A percentile compares a stretch with the other conserved stretches of the same genome.
phyloP scores from a whole-genome alignment of 2,329 filamentous ascomycete genomes.

The Hypoxylon sp. region DNA sequence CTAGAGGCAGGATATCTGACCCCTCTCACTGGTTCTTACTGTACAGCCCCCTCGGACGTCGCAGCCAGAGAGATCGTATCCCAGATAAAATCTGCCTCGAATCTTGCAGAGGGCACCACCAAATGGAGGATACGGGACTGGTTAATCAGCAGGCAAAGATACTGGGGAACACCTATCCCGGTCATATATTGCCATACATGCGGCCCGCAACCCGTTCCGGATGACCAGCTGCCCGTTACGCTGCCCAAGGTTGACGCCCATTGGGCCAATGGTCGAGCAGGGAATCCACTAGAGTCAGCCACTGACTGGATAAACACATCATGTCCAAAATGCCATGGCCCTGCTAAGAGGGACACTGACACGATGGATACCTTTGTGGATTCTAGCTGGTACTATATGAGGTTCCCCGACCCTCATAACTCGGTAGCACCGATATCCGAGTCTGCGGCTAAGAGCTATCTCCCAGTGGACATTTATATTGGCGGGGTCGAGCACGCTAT shows the following conservation, averaged over 20 bases:
- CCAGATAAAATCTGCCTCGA: constrained; percentile 59
- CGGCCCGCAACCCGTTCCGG: constrained; percentile 80
- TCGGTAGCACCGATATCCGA: constrained; percentile 66
- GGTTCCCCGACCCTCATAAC: constrained; percentile 78
- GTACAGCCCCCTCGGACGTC: constrained; percentile 68
- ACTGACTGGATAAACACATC: constrained; percentile 76
- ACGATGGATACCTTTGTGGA: constrained; percentile 98
- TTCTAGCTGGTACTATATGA: constrained; percentile 92
- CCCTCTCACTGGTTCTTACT: constrained; percentile 68
- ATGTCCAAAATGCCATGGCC: constrained; percentile 76
- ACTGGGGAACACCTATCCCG: constrained; percentile 91
- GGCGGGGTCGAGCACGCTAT: constrained; percentile 93
- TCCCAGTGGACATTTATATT: constrained; percentile 88
- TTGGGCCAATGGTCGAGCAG: constrained; percentile 72
- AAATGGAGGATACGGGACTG: constrained; percentile 87
- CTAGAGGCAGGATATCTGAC: constrained; percentile 73
- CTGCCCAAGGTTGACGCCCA: constrained; percentile 74
- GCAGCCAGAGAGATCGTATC: constrained; percentile 68
- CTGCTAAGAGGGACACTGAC: constrained; percentile 84
- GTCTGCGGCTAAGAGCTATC: constrained; percentile 59
- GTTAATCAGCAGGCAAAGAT: constrained; percentile 90
- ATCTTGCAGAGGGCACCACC: constrained; percentile 68
- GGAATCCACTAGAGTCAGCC: constrained; percentile 78
- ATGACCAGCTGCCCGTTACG: constrained; percentile 76
- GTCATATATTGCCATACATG: constrained; percentile 83